Conservation (phyloP, 2,329 filamentous ascomycete species). For the Mycosphaerelloides madeirae region DNA sequence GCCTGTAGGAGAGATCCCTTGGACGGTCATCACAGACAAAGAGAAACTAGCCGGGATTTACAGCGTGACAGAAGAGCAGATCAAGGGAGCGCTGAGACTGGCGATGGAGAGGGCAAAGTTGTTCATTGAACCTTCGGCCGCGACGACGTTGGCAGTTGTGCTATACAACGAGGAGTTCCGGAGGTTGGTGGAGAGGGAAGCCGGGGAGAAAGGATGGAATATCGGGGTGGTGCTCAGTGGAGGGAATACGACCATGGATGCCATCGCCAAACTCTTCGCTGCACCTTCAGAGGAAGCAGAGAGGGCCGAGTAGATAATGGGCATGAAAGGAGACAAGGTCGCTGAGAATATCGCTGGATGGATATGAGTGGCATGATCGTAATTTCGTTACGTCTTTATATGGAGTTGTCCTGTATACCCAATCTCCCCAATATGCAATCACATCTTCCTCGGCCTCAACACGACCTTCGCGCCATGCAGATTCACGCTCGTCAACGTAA, state of each 20-base stretch:
- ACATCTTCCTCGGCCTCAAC: conserved; percentile 17
- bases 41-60: conserved; percentile 67
- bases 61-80: conserved; percentile 76
- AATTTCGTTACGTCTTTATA: background rate
- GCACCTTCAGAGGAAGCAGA: conserved; percentile 29
- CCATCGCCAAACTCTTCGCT: conserved; percentile 52
- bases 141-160: conserved; percentile 75
- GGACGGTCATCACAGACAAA: conserved; percentile 68
- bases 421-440: background rate
- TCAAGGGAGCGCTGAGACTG: conserved; percentile 68
- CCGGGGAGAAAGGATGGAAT: conserved; percentile 69
- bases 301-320: conserved; percentile 39
- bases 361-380: background rate
- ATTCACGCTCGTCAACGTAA: conserved; percentile 29
- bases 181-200: conserved; percentile 62
- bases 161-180: conserved; percentile 84
- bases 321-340: conserved; percentile 37
- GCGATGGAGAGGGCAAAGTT: conserved; percentile 86
- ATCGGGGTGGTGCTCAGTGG: conserved; percentile 58
- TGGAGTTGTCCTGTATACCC: background rate
- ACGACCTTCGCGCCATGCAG: conserved; percentile 28
- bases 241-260: conserved; percentile 62
- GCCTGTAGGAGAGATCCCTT: conserved; percentile 71
- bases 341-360: conserved; percentile 44
- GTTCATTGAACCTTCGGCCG: conserved; percentile 82